These are phyloP conservation scores for Wickerhamomyces xylosicus DNA, from an alignment of 805 yeast species.

Conservation along the genomic window DNA sequence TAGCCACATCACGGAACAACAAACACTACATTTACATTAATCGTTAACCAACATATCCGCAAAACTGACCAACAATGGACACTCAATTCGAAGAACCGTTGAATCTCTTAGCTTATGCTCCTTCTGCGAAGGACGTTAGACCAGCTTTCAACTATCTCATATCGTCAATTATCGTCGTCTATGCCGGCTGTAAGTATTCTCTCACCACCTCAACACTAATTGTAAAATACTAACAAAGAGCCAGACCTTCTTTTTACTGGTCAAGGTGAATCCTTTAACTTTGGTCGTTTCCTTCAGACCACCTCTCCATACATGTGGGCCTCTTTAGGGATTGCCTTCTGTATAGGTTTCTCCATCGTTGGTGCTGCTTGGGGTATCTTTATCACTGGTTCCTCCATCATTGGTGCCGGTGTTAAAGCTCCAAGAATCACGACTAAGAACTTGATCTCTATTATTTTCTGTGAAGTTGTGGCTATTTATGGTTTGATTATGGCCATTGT, in stretches of 20 bases:
- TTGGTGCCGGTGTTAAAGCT: constrained; percentile 97
- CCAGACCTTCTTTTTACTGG: constrained; percentile 62
- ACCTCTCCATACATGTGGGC: constrained; percentile 99
- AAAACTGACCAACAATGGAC: too few relatives aligned
- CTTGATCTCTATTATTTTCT: constrained; percentile 90
- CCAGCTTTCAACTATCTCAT: background rate
- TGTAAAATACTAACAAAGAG: constrained; percentile 2
- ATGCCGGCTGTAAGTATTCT: background rate
- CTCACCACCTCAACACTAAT: too few relatives aligned
- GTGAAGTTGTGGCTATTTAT: constrained; percentile 98
- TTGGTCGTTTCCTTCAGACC: constrained; percentile 76
- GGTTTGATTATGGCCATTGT: constrained; percentile 97
- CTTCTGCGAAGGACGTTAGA: background rate
- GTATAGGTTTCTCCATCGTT: constrained; percentile 89
- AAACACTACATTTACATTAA: too few relatives aligned
- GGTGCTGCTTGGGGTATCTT: constrained; percentile 99
- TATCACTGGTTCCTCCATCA: constrained; percentile 84
- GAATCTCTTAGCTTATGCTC: background rate
- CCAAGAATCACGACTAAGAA: constrained; percentile 97
- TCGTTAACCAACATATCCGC: too few relatives aligned
- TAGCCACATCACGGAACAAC: too few relatives aligned
- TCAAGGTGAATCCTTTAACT: constrained; percentile 83
- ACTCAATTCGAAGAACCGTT: background rate
- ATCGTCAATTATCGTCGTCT: background rate
- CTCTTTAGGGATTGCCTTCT: constrained; percentile 72